Conservation (phyloP, 2,329 filamentous ascomycete species). For the Epichloe bromicola region DNA sequence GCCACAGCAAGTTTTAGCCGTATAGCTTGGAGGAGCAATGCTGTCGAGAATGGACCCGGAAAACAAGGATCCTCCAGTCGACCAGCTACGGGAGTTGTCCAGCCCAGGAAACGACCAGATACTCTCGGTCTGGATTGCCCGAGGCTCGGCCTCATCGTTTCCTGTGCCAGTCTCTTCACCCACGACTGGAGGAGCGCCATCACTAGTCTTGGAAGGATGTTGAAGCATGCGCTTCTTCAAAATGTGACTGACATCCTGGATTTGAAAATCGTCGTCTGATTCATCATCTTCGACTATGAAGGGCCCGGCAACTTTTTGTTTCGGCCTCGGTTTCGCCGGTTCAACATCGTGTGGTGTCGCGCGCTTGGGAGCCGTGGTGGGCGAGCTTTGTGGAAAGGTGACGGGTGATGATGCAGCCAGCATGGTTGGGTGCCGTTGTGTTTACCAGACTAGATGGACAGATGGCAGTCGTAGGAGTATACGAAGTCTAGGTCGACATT, state of each 20-base stretch:
- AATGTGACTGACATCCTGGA: conserved; percentile 7
- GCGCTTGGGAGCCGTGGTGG: conserved; percentile 21
- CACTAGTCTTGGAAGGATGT: conserved; percentile 8
- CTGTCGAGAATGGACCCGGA: conserved; percentile 14
- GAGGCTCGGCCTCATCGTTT: conserved; percentile 3
- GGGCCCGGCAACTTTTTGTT: conserved; percentile 22
- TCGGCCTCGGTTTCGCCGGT: conserved; percentile 22
- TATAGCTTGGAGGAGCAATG: conserved; percentile 21
- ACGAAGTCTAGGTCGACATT: background rate
- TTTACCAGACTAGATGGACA: background rate
- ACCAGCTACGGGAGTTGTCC: conserved; percentile 8
- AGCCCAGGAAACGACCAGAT: background rate
- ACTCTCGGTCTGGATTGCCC: background rate
- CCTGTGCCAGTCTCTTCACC: background rate
- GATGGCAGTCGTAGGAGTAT: background rate
- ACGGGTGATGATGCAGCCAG: conserved; percentile 47
- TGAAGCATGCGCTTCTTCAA: conserved; percentile 21
- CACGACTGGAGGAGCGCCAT: background rate
- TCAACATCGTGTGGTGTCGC: conserved; percentile 22
- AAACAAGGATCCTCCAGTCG: conserved; percentile 14
- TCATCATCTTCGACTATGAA: conserved; percentile 27
- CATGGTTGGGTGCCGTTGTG: conserved; percentile 27
- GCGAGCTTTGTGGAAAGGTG: conserved; percentile 39
- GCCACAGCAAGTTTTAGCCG: conserved; percentile 43
- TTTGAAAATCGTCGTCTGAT: conserved; percentile 16